Conservation (phyloP, 495 filamentous ascomycete genomes). For the Penicillium cinerascens region DNA sequence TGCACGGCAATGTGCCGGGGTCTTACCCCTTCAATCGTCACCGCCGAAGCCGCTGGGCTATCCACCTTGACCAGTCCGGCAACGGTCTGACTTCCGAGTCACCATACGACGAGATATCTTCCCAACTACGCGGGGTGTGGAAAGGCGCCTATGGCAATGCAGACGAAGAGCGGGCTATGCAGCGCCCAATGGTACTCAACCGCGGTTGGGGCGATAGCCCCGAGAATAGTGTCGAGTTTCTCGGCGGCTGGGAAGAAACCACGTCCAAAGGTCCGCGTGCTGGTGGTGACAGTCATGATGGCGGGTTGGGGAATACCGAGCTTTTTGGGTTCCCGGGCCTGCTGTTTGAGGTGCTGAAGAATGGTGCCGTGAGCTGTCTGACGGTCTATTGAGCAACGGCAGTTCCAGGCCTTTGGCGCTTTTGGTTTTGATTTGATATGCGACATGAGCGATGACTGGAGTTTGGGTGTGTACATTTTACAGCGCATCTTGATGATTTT, state of each 20-base stretch:
- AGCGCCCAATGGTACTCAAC: slow-evolving; percentile 82
- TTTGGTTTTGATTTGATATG: background rate
- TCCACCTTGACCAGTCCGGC: slow-evolving; percentile 47
- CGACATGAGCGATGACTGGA: background rate
- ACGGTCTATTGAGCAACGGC: slow-evolving; percentile 69
- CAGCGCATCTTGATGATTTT: background rate
- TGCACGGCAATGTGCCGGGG: slow-evolving; percentile 92
- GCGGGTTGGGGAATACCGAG: slow-evolving; percentile 70
- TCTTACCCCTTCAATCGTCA: slow-evolving; percentile 96
- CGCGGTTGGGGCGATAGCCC: slow-evolving; percentile 89
- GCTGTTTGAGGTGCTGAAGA: slow-evolving; percentile 94
- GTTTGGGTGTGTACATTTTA: background rate
- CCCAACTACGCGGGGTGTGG: slow-evolving; percentile 67
- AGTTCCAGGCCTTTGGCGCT: background rate
- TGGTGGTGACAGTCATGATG: slow-evolving; percentile 50
- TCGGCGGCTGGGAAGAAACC: slow-evolving; percentile 87
- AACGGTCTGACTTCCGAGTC: slow-evolving; percentile 67
- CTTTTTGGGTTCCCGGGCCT: slow-evolving; percentile 91
- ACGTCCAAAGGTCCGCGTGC: slow-evolving; percentile 41
- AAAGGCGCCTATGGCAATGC: slow-evolving; percentile 59
- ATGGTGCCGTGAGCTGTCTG: slow-evolving; percentile 80
- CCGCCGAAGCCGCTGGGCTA: slow-evolving; percentile 82
- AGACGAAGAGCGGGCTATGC: slow-evolving; percentile 59
- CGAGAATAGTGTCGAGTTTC: slow-evolving; percentile 82
- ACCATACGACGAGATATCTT: slow-evolving; percentile 64